Evolutionary conservation across 2,329 filamentous ascomycete species (phyloP).

Genomic region (Nemania bipapillata): DNA sequence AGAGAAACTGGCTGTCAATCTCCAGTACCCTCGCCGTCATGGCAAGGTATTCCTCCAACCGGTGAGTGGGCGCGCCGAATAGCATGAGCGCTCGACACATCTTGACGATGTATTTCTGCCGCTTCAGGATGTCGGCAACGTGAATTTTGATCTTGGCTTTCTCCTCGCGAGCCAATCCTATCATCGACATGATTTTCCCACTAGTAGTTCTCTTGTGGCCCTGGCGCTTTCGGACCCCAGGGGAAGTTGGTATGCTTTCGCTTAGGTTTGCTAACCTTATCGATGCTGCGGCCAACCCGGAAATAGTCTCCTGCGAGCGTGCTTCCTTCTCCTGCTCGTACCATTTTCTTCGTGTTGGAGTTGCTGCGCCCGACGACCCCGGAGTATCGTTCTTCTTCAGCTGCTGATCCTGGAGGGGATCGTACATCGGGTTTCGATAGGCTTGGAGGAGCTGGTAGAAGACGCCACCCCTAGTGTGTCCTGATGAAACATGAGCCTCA

Average conservation of each 20-base stretch:
- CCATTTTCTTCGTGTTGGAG: constrained; percentile 57
- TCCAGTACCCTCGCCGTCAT: constrained; percentile 87
- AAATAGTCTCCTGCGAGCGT: constrained; percentile 57
- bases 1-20: constrained; percentile 87
- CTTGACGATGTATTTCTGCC: constrained; percentile 82
- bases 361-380: constrained; percentile 52
- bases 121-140: constrained; percentile 74
- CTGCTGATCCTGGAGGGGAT: constrained; percentile 34
- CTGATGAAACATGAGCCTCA: constrained; percentile 31
- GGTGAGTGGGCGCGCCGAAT: constrained; percentile 88
- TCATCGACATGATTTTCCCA: constrained; percentile 49
- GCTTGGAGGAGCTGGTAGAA: constrained; percentile 46
- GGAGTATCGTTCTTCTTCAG: constrained; percentile 40
- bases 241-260: constrained; percentile 39
- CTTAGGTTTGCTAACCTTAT: constrained; percentile 42
- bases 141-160: constrained; percentile 57
- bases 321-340: constrained; percentile 52
- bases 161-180: constrained; percentile 52
- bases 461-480: constrained; percentile 37
- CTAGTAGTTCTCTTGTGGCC: constrained; percentile 52
- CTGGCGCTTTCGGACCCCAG: constrained; percentile 42
- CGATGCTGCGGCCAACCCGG: constrained; percentile 53
- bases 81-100: constrained; percentile 86
- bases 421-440: constrained; percentile 37
- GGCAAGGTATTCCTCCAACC: constrained; percentile 87